These are phyloP conservation scores for Physaria fendleri DNA, from an alignment of 345 rosid species.

Conservation along the genomic window DNA sequence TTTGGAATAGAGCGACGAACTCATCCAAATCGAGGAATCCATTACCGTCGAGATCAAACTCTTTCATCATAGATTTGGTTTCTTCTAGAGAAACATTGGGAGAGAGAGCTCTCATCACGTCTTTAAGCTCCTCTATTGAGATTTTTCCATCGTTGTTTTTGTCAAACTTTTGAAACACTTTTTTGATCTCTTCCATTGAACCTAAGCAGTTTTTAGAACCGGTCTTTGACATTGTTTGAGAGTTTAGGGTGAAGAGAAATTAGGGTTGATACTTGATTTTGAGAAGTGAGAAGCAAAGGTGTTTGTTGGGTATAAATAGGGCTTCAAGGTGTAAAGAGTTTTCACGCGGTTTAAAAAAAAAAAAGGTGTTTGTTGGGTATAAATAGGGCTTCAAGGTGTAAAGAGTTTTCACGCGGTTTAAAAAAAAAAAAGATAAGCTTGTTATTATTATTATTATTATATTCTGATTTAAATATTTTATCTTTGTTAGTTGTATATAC, in stretches of 20 bases:
- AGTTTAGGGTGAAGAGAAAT: background rate
- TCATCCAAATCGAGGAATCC: conserved; percentile 68
- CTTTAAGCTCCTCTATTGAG: conserved; percentile 53
- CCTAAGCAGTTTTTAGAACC: conserved; percentile 24
- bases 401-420: conserved; percentile 28
- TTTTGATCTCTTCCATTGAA: conserved; percentile 40
- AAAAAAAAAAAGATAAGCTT: background rate
- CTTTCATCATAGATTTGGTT: conserved; percentile 48
- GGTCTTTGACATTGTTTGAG: conserved; percentile 16
- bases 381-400: background rate
- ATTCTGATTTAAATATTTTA: no score
- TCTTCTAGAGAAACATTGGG: conserved; percentile 41
- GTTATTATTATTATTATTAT: no score
- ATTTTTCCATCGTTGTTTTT: conserved; percentile 83
- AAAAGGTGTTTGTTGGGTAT: background rate
- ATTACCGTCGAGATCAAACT: conserved; percentile 77
- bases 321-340: background rate
- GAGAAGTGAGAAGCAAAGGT: background rate
- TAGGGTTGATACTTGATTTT: background rate
- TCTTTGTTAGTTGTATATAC: no score
- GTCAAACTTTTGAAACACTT: conserved; percentile 61
- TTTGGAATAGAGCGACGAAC: conserved; percentile 35
- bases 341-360: conserved; percentile 27
- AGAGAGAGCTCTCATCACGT: conserved; percentile 47
- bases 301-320: conserved; percentile 7